phyloP scores from a whole-genome alignment of 331 rosid species.

The Malus hybrid region DNA sequence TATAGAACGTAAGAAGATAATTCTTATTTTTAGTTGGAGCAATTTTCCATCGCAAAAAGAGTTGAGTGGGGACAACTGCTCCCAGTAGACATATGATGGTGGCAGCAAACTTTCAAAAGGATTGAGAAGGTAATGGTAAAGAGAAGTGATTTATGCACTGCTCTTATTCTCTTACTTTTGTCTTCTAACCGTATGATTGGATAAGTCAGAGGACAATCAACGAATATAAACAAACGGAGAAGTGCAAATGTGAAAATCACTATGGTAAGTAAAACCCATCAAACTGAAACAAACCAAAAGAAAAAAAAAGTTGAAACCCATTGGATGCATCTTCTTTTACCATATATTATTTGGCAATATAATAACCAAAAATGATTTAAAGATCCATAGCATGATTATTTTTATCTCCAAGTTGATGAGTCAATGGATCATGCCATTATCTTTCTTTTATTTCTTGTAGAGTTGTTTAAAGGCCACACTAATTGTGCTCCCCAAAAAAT shows the following conservation, averaged over 20 bases:
- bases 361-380: conserved; percentile 6
- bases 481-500: conserved; percentile 13
- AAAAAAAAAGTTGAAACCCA: conserved; percentile 11
- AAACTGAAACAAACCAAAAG: not conserved
- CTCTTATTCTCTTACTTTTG: too few species aligned
- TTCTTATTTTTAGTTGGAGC: too few species aligned
- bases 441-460: conserved; percentile 16
- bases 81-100: not conserved
- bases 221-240: not conserved
- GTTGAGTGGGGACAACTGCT: too few species aligned
- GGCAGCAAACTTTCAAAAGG: conserved; percentile 10
- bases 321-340: conserved; percentile 5
- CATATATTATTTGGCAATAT: conserved; percentile 10
- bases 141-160: not conserved
- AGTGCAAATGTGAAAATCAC: not conserved
- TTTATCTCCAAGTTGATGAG: conserved; percentile 20
- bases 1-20: too few species aligned
- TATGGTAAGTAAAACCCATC: conserved; percentile 17
- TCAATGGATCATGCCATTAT: conserved; percentile 29
- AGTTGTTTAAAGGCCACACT: conserved; percentile 2
- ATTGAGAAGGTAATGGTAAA: conserved; percentile 27
- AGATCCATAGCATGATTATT: conserved; percentile 29
- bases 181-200: not conserved
- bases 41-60: too few species aligned
- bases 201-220: too few species aligned